These are phyloP conservation scores for Hypoxylon crocopeplum DNA, from an alignment of 495 filamentous ascomycete genomes.

Conservation along the genomic window DNA sequence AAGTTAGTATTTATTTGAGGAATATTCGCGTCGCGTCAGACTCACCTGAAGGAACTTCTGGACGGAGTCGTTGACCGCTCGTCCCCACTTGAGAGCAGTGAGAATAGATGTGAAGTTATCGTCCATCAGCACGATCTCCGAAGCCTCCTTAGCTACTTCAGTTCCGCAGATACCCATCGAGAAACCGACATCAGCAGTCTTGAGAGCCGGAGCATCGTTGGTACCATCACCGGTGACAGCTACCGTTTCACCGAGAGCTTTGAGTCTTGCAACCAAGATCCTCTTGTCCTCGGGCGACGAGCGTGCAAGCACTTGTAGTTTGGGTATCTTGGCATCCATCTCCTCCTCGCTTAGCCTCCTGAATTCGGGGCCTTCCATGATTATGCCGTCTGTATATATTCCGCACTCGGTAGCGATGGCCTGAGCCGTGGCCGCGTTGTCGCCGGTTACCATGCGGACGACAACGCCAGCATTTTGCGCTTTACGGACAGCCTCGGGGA, in stretches of 20 bases:
- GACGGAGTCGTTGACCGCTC: conserved; percentile 86
- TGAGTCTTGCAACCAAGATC: conserved; percentile 77
- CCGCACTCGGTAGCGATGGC: conserved; percentile 86
- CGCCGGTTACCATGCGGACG: conserved; percentile 91
- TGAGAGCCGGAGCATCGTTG: conserved; percentile 88
- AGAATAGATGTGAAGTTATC: conserved; percentile 93
- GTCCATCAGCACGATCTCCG: conserved; percentile 93
- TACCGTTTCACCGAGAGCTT: conserved; percentile 86
- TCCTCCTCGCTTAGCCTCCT: conserved; percentile 69
- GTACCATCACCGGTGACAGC: conserved; percentile 94
- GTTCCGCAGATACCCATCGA: conserved; percentile 93
- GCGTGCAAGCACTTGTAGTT: conserved; percentile 82
- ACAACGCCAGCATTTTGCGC: conserved; percentile 82
- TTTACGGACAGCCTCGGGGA: conserved; percentile 74
- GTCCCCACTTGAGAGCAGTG: conserved; percentile 86
- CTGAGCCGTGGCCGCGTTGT: conserved; percentile 84
- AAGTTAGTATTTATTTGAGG: conserved; percentile 10
- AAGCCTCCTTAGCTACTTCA: conserved; percentile 91
- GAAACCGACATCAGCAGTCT: conserved; percentile 87
- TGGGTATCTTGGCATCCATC: conserved; percentile 74
- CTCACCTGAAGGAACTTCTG: conserved; percentile 85
- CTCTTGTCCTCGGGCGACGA: conserved; percentile 88
- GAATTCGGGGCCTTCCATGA: conserved; percentile 85
- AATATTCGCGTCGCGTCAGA: not conserved
- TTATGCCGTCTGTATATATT: conserved; percentile 78